Evolutionary conservation across 352 stramenopile species (phyloP).

Genomic region (Phytophthora boehmeriae): DNA sequence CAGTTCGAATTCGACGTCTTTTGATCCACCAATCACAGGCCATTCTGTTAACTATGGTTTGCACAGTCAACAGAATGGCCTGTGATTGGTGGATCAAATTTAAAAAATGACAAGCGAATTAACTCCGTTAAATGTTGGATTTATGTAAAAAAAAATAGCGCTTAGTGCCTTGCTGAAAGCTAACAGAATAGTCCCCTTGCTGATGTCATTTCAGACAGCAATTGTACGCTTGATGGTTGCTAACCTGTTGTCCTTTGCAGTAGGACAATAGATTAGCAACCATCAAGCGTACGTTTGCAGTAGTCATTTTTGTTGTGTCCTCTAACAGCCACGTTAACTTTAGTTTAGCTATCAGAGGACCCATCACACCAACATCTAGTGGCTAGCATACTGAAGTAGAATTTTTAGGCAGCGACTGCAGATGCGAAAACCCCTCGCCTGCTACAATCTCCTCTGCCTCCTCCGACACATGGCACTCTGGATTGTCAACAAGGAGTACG

Average conservation of each 20-base stretch:
- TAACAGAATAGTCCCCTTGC: neutral
- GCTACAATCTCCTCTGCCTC: neutral
- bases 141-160: neutral
- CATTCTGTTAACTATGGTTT: too few species aligned
- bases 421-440: neutral
- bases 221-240: neutral
- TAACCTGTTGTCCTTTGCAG: neutral
- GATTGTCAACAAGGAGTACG: neutral
- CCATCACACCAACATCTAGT: neutral
- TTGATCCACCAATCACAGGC: neutral
- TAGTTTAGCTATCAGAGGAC: neutral
- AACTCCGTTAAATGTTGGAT: too few species aligned
- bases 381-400: slow-evolving; percentile 3
- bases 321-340: neutral
- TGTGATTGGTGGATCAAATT: neutral
- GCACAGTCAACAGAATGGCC: neutral
- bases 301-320: too few species aligned
- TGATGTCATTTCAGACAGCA: neutral
- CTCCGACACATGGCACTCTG: neutral
- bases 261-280: too few species aligned
- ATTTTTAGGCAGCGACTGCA: slow-evolving; percentile 1
- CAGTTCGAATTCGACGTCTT: too few species aligned
- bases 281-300: too few species aligned
- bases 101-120: neutral
- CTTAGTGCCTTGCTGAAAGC: neutral